Percentiles rank a stretch among this genome's conserved stretches.
Evolutionary conservation across 2,329 filamentous ascomycete species (phyloP).

Genomic region (Fusarium subtropicale): DNA sequence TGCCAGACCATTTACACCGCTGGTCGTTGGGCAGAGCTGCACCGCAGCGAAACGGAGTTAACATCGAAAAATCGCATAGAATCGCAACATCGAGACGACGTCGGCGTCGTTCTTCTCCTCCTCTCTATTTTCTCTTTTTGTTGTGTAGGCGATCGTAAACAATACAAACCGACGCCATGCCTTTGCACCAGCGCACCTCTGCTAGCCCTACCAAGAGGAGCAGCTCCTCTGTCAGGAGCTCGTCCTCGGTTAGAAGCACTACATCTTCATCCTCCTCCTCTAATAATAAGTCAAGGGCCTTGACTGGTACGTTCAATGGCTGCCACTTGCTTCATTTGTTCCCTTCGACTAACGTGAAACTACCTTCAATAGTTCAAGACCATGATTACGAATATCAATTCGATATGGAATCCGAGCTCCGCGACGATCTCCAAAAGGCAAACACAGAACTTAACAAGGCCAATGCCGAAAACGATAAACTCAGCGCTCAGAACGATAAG

Average conservation of each 20-base stretch:
- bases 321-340: constrained; percentile 15
- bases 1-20: constrained; percentile 45
- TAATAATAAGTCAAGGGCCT: constrained; percentile 36
- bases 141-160: constrained; percentile 40
- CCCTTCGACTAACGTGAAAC: constrained; percentile 32
- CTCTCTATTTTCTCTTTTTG: constrained; percentile 30
- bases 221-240: constrained; percentile 44
- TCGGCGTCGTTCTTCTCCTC: constrained; percentile 25
- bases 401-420: constrained; percentile 40
- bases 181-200: constrained; percentile 47
- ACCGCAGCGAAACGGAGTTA: constrained; percentile 43
- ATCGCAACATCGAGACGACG: constrained; percentile 36
- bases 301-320: constrained; percentile 42
- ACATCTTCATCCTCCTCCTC: constrained; percentile 29
- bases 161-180: constrained; percentile 44
- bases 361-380: constrained; percentile 33
- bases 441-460: constrained; percentile 47
- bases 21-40: constrained; percentile 49
- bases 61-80: constrained; percentile 38
- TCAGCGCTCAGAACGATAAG: constrained; percentile 46
- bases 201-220: constrained; percentile 46
- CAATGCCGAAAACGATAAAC: constrained; percentile 47
- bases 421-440: constrained; percentile 47
- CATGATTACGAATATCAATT: constrained; percentile 45
- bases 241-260: constrained; percentile 27